These are phyloP conservation scores for Leavenworthia alabamica DNA, from an alignment of 345 rosid genomes.

Conservation along the genomic window DNA sequence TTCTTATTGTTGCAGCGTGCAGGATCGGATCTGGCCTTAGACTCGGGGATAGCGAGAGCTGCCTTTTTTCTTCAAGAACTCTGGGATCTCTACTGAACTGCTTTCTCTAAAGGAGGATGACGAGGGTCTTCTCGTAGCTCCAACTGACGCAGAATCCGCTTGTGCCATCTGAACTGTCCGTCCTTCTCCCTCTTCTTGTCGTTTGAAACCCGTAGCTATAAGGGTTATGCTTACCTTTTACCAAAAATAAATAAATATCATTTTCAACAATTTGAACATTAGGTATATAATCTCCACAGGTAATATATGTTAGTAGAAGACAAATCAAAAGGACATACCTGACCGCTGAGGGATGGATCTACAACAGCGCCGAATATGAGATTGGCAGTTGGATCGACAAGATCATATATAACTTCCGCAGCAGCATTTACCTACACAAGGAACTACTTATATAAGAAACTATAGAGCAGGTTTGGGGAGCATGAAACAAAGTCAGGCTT, in stretches of 20 bases:
- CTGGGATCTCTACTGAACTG: slow-evolving; percentile 74
- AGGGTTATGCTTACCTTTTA: slow-evolving; percentile 86
- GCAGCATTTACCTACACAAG: slow-evolving; percentile 85
- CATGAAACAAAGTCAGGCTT: not conserved
- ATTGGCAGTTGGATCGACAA: slow-evolving; percentile 92
- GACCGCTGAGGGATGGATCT: slow-evolving; percentile 80
- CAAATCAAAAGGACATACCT: slow-evolving; percentile 37
- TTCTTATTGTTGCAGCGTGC: slow-evolving; percentile 1
- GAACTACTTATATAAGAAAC: no score
- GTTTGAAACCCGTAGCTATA: slow-evolving; percentile 88
- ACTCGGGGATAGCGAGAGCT: slow-evolving; percentile 79
- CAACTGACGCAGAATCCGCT: slow-evolving; percentile 43
- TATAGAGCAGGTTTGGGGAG: not conserved
- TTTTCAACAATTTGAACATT: not conserved
- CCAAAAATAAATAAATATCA: no score
- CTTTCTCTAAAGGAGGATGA: slow-evolving; percentile 59
- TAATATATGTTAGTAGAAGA: not conserved
- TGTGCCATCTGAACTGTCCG: slow-evolving; percentile 18
- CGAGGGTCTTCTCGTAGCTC: slow-evolving; percentile 50
- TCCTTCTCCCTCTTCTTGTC: slow-evolving; percentile 72
- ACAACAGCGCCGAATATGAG: slow-evolving; percentile 84
- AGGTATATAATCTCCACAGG: not conserved
- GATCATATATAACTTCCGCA: slow-evolving; percentile 88
- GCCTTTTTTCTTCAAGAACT: slow-evolving; percentile 87
- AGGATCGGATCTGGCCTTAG: not conserved